Conservation (phyloP, 108 stramenopile genomes). For the Poteriospumella lacustris region DNA sequence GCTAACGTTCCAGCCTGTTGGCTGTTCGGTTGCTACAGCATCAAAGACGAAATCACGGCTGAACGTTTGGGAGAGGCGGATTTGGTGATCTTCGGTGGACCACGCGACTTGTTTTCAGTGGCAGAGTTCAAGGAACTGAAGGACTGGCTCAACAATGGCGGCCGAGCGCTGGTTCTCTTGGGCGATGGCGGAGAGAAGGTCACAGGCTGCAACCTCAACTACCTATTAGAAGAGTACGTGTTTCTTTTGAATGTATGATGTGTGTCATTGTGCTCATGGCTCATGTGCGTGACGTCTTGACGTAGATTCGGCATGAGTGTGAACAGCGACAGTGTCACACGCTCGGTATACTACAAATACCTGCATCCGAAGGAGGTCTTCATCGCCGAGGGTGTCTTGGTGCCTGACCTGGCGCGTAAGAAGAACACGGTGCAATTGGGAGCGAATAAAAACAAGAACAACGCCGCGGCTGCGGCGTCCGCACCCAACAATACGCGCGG, state of each 20-base stretch:
- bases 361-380: slow-evolving; percentile 71
- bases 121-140: slow-evolving; percentile 53
- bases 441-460: not conserved
- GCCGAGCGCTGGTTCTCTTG: slow-evolving; percentile 57
- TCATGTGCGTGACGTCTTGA: not conserved
- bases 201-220: slow-evolving; percentile 63
- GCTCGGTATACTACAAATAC: slow-evolving; percentile 67
- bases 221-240: slow-evolving; percentile 60
- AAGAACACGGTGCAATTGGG: slow-evolving; percentile 8
- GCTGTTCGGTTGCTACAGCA: slow-evolving; percentile 10
- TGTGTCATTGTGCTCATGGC: not conserved
- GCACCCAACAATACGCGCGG: not conserved
- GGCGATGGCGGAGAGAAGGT: slow-evolving; percentile 62
- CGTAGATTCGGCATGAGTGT: slow-evolving; percentile 61
- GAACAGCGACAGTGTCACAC: slow-evolving; percentile 54
- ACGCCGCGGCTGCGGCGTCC: not conserved
- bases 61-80: slow-evolving; percentile 37
- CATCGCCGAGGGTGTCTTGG: slow-evolving; percentile 65
- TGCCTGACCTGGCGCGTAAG: slow-evolving; percentile 50
- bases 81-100: slow-evolving; percentile 54
- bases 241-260: too few relatives aligned
- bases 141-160: slow-evolving; percentile 56
- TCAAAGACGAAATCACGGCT: slow-evolving; percentile 41
- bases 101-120: slow-evolving; percentile 48
- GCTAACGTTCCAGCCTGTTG: slow-evolving; percentile 10